Base-by-base conservation (phyloP, 1,284 basidiomycete species). In the Sporisorium reilianum region DNA sequence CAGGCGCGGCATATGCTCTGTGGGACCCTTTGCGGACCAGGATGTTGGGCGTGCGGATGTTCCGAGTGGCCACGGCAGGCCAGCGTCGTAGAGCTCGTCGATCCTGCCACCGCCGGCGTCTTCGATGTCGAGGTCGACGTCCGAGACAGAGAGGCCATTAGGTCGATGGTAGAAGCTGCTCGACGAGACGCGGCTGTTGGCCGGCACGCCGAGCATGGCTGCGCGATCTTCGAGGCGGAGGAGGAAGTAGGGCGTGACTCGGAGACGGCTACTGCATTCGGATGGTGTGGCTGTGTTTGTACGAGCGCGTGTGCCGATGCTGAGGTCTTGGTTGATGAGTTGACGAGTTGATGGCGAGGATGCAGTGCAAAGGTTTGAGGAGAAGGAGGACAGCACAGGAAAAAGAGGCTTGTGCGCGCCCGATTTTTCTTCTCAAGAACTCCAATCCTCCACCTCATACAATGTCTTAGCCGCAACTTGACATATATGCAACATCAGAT, bases 81-180 rank as follows among this genome's bases (percentile, higher is more conserved):
- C 80, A 1, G 70, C 58, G 49, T 82, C 80, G 62, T 84, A 84
- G 16, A 77, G 46, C 46, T 81, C 82, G 30, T 80, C 79, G n/a
- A 83, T 67, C 42, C 74, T 58, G 16, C 71, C 59, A 30, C 63
- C 71, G 4, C 80, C 72, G 34, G 80, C 75, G 14, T 78, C 80
- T 62, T 84, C 82, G 30, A 82, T 80, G 51, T 84, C 80, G 60
- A 84, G 71, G 49, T 84, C 82, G 16, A 81, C 70, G 20, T 80
- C 81, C 20, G 77, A 64, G 28, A 67, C 64, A 14, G 65, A 69
- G 5, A 64, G 48, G 1, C 44, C 57, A 7, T 49, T 48, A 22
- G 60, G 70, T 40, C 59, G 62, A 50, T 73, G 70, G 16, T 63
- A 56, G 61, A 63, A 64, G 50, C 36, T 52, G 57, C 62, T 73